A percentile compares a stretch with the other conserved stretches of the same genome.
phyloP scores from a whole-genome alignment of 805 yeast species.

The Tetrapisispora namnaoensis region DNA sequence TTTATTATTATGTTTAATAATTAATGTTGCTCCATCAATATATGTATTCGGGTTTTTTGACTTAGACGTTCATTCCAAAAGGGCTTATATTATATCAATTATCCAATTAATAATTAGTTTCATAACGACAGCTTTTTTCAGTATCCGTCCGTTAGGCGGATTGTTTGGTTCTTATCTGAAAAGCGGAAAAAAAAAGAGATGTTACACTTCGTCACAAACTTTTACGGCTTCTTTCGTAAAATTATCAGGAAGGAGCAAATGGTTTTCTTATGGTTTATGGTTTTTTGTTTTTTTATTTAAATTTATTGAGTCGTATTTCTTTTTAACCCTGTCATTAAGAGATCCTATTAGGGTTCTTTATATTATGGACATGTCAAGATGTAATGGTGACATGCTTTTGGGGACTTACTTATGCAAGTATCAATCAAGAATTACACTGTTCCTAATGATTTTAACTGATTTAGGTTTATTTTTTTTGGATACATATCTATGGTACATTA shows the following conservation, averaged over 20 bases:
- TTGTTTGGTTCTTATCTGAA: constrained; percentile 38
- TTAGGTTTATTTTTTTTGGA: constrained; percentile 65
- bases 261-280: constrained; percentile 66
- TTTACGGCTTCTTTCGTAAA: constrained; percentile 54
- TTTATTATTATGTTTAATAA: constrained; percentile 33
- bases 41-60: constrained; percentile 37
- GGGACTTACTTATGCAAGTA: constrained; percentile 43
- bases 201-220: constrained; percentile 40
- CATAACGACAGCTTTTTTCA: constrained; percentile 43
- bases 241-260: constrained; percentile 42
- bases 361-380: constrained; percentile 42
- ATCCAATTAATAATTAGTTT: constrained; percentile 50
- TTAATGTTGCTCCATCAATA: constrained; percentile 43
- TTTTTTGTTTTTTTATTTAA: constrained; percentile 55
- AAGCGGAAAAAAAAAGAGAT: constrained; percentile 30
- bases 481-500: constrained; percentile 77
- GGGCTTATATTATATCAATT: constrained; percentile 37
- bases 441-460: constrained; percentile 49
- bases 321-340: constrained; percentile 57
- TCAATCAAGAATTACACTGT: constrained; percentile 50
- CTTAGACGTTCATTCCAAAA: constrained; percentile 23
- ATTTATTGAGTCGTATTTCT: constrained; percentile 69
- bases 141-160: constrained; percentile 52
- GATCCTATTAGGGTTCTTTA: constrained; percentile 67
- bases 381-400: constrained; percentile 51